Base-by-base conservation (phyloP, 768 basidiomycete genomes). In the Cantharellus cinnabarinus region DNA sequence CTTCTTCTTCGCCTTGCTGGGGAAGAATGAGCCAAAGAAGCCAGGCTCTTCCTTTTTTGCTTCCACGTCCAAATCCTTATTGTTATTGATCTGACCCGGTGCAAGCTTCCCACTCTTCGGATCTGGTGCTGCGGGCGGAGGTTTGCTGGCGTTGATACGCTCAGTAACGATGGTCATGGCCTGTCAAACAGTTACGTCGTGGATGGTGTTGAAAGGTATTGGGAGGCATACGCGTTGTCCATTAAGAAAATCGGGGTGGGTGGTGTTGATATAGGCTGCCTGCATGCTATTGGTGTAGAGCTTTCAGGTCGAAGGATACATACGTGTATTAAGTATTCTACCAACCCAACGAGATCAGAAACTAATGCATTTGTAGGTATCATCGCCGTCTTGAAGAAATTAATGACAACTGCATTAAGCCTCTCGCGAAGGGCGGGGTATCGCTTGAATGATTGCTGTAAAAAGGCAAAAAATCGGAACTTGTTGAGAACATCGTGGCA, bases 261-360 rank as follows among this genome's bases (percentile, higher is more conserved):
- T 98, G 10, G 95, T 98, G 73, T 99, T 99, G 66, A 99, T 85
- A 68, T 98, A 99, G 69, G 90, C 94, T 42, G 93, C 90, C 74
- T 98, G 94, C 91, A 97, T 97, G 41, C 86, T 90, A 60, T n/a
- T n/a, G 52, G 42, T 38, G 14, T 3, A 57, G 44, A 50, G 59
- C 34, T 42, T 34, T 44, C 14, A 38, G 20, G n/a, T 39, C 34
- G 34, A 59, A 48, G 57, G 35, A 20, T 38, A 5, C 15, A 20
- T 20, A 20, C 3, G 5, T 29, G 44, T 37, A 4, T 55, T 5
- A 58, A 29, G 34, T 0, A 34, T 14, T 10, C 4, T 38, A 79
- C 87, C 68, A 68, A 90, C 85, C 87, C 71, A 57, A 97, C 91
- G 74, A 99, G 79, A 65, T 99, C 94, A 5, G 78, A 68, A 7